phyloP scores from a whole-genome alignment of 2,329 filamentous ascomycete genomes.

The Cladosporium oxysporum region DNA sequence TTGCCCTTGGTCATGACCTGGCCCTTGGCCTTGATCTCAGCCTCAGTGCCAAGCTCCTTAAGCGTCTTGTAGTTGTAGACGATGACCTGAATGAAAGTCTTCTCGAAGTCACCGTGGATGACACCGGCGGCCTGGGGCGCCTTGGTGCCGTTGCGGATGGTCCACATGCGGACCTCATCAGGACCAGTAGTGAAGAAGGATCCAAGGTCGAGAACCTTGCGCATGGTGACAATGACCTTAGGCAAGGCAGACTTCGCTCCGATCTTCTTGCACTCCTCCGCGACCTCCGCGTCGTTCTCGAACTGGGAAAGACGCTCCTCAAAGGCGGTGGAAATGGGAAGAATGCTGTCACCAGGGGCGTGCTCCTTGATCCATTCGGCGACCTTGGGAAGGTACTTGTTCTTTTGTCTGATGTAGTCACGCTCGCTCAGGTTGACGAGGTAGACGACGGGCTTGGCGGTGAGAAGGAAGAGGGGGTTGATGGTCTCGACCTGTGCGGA shows the following conservation, averaged over 20 bases:
- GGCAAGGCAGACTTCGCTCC: constrained; percentile 85
- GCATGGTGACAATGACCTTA: constrained; percentile 91
- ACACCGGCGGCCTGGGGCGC: constrained; percentile 97
- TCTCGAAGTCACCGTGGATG: constrained; percentile 98
- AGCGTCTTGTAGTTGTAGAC: constrained; percentile 86
- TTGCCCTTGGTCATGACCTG: constrained; percentile 99
- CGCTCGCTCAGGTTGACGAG: constrained; percentile 95
- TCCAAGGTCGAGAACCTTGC: constrained; percentile 82
- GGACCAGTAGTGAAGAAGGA: constrained; percentile 97
- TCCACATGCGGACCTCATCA: constrained; percentile 98
- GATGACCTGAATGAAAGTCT: constrained; percentile 97
- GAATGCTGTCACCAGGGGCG: constrained; percentile 82
- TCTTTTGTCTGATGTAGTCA: constrained; percentile 98
- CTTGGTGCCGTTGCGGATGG: constrained; percentile 91
- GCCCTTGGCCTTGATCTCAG: constrained; percentile 85
- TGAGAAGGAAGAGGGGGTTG: constrained; percentile 92
- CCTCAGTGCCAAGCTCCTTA: constrained; percentile 86
- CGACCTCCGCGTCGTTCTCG: constrained; percentile 72
- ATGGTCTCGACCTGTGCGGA: constrained; percentile 82
- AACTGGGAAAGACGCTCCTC: constrained; percentile 88
- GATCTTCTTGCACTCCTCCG: constrained; percentile 85
- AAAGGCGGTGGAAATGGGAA: constrained; percentile 88
- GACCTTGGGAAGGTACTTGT: constrained; percentile 94
- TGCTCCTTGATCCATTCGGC: constrained; percentile 95
- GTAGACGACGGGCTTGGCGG: constrained; percentile 95